phyloP scores from a whole-genome alignment of 2,329 filamentous ascomycete species.

The Chalara sp. region DNA sequence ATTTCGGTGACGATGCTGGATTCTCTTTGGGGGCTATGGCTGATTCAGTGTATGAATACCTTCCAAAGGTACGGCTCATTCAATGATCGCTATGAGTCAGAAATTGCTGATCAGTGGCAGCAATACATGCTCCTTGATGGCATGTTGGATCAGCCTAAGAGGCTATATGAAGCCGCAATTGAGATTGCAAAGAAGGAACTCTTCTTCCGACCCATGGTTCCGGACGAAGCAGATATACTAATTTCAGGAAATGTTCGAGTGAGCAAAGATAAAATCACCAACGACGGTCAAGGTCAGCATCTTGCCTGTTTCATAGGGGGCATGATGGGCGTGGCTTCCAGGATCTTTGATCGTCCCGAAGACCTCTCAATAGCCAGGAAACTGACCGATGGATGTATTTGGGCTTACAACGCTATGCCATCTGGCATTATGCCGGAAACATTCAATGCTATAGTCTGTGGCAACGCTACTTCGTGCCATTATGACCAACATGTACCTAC shows the following conservation, averaged over 20 bases:
- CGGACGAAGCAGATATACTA: constrained; percentile 35
- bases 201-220: constrained; percentile 35
- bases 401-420: constrained; percentile 48
- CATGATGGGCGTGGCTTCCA: constrained; percentile 59
- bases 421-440: constrained; percentile 55
- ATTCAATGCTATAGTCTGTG: constrained; percentile 30
- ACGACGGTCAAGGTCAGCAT: constrained; percentile 41
- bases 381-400: constrained; percentile 55
- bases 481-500: constrained; percentile 17
- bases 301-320: constrained; percentile 64
- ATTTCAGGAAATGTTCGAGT: constrained; percentile 38
- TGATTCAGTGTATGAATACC: constrained; percentile 56
- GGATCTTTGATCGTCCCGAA: constrained; percentile 44
- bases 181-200: constrained; percentile 34
- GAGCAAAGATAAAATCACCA: not conserved
- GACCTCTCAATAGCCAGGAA: constrained; percentile 48
- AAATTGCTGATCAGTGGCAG: constrained; percentile 22
- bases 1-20: constrained; percentile 46
- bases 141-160: constrained; percentile 36
- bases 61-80: constrained; percentile 47
- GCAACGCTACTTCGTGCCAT: not conserved
- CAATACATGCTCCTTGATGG: constrained; percentile 60
- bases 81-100: constrained; percentile 17
- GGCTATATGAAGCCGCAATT: constrained; percentile 36
- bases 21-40: constrained; percentile 48